Evolutionary conservation across 2,329 filamentous ascomycete species (phyloP).

Genomic region (Penicillium sp.): DNA sequence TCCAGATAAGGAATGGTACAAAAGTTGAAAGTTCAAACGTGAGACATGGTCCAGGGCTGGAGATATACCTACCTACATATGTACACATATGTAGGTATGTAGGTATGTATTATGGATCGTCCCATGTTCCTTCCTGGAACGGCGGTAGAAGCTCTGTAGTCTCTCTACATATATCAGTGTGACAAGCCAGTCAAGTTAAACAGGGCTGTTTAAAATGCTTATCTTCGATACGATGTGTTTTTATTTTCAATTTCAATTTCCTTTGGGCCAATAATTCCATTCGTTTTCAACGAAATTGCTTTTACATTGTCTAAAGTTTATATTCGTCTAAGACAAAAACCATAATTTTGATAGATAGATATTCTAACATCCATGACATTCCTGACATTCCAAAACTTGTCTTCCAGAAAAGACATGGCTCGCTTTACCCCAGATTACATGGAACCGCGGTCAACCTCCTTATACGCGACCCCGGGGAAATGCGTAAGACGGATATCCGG

Average conservation of each 20-base stretch:
- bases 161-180: not conserved
- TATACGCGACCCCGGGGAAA: conserved; percentile 6
- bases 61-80: not conserved
- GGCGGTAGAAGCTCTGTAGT: not conserved
- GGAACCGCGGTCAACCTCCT: not conserved
- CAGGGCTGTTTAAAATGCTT: not conserved
- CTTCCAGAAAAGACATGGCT: not conserved
- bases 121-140: not conserved
- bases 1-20: conserved; percentile 8
- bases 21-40: conserved; percentile 11
- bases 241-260: no score
- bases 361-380: not conserved
- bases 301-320: not conserved
- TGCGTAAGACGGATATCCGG: conserved; percentile 13
- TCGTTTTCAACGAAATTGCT: not conserved
- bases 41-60: no score
- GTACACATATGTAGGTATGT: no score
- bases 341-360: not conserved
- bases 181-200: not conserved
- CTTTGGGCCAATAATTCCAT: not conserved
- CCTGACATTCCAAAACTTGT: not conserved
- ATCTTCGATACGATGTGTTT: not conserved
- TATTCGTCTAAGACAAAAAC: not conserved
- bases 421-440: conserved; percentile 2
- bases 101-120: not conserved